Evolutionary conservation across 768 basidiomycete species (phyloP).

Genomic region (Russula virescens): DNA sequence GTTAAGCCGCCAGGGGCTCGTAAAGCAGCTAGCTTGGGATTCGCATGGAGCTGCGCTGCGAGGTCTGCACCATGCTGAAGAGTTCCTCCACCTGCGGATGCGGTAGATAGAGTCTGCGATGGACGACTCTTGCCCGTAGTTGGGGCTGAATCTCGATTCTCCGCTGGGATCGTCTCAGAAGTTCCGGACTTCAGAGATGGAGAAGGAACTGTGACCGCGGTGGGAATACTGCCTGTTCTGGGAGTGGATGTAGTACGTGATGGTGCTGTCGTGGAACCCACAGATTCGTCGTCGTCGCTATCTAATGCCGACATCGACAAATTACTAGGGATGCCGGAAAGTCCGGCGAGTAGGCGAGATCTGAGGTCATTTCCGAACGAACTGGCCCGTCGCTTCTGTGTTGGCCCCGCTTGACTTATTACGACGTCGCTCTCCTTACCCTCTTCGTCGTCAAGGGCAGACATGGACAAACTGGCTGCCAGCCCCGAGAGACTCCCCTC

Average conservation of each 20-base stretch:
- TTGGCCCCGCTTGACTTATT: not conserved
- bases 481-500: conserved; percentile 17
- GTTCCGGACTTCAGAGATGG: not conserved
- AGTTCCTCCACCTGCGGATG: conserved; percentile 24
- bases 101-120: not conserved
- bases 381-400: not conserved
- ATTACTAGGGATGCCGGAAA: conserved; percentile 30
- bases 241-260: not conserved
- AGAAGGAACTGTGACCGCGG: conserved; percentile 6
- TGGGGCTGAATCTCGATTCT: not conserved
- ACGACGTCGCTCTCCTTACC: conserved; percentile 25
- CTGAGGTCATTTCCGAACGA: conserved; percentile 17
- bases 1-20: conserved; percentile 30
- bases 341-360: conserved; percentile 11
- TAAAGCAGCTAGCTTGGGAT: conserved; percentile 47
- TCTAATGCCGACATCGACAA: conserved; percentile 52
- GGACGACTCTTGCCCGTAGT: conserved; percentile 4
- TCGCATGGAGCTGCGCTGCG: conserved; percentile 40
- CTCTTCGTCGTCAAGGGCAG: conserved; percentile 31
- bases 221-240: not conserved
- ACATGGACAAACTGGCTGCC: conserved; percentile 20
- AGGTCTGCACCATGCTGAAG: conserved; percentile 35
- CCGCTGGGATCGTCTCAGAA: conserved; percentile 7
- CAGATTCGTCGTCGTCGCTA: conserved; percentile 40
- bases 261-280: not conserved